phyloP scores from a whole-genome alignment of 495 filamentous ascomycete species.

The Geopyxis carbonaria region DNA sequence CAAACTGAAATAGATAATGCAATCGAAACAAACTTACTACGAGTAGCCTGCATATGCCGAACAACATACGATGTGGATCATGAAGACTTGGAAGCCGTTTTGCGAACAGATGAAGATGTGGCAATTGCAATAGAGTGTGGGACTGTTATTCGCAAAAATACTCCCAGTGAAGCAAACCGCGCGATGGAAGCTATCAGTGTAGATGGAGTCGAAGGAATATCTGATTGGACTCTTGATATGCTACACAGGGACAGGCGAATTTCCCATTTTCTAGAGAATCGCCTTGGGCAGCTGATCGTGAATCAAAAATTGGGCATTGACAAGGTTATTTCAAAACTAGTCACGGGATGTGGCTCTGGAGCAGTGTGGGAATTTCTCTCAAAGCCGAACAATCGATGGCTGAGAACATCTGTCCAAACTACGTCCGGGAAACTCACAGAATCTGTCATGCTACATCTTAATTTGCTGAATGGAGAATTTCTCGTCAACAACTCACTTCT shows the following conservation, averaged over 20 bases:
- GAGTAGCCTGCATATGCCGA: slow-evolving; percentile 24
- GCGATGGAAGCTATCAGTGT: too few species aligned
- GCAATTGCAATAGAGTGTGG: slow-evolving; percentile 30
- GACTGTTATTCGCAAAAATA: slow-evolving; percentile 26
- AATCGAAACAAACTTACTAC: slow-evolving; percentile 11
- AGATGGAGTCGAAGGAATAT: too few species aligned
- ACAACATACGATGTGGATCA: slow-evolving; percentile 27
- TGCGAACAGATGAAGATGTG: slow-evolving; percentile 19
- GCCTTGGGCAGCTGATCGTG: too few species aligned
- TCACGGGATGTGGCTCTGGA: slow-evolving; percentile 24
- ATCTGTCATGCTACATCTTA: slow-evolving; percentile 39
- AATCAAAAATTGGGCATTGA: too few species aligned
- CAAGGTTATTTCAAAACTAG: too few species aligned
- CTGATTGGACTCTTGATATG: too few species aligned
- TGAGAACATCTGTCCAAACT: too few species aligned
- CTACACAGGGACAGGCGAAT: too few species aligned
- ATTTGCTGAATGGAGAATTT: slow-evolving; percentile 38
- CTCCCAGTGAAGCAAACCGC: background rate
- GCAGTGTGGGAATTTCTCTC: slow-evolving; percentile 25
- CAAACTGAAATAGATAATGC: slow-evolving; percentile 4
- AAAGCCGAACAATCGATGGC: slow-evolving; percentile 25
- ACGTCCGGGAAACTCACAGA: too few species aligned
- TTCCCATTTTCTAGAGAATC: too few species aligned
- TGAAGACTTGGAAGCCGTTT: slow-evolving; percentile 11
- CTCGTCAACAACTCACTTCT: slow-evolving; percentile 40